Base-by-base conservation (phyloP, 805 yeast genomes). In the Candida coquimbonensis region DNA sequence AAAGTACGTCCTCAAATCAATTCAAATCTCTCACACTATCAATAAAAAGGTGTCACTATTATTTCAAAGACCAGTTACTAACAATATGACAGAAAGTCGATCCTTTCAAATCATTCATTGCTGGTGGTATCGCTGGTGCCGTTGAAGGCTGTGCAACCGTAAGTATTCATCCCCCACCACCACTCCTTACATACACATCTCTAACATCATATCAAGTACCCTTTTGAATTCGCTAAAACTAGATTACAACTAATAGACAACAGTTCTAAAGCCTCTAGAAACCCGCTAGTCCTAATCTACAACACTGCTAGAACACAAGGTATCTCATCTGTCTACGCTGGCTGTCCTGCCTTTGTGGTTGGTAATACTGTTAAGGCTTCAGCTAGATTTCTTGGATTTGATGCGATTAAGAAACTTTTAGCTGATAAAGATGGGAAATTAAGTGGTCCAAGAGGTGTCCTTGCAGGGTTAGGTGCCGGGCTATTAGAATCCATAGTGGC, bases 391-490 rank as follows among this genome's bases (percentile, higher is more conserved):
- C 71, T 91, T 14, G 98, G 97, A 3, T 91, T 87, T 59, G 99
- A 93, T 62, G 74, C 84, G 16, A 85, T 93, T 64, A 90, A 89
- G 63, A 74, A 79, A 44, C 54, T 84, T 31, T 70, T 91, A 46
- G 78, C 82, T 27, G 98, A 93, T 63, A 80, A 80, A 54, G 77
- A 86, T 51, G 98, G 98, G 7, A 85, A 87, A 64, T 68, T 93
- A 41, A 80, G 93, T 33, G 96, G 96, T 4, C 82, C 93, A 8
- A 67, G 96, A 58, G 98, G 98, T 53, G 95, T 90, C 7, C 49
- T 91, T 31, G 99, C 99, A 1, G 99, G 99, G n/a, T 70, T 93
- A 38, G 97, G 98, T 40, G 99, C 99, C 3, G 99, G 99, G 34
- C 75, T 90, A 39, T 66, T 91, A 49, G 99, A 91, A 63, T 83